Evolutionary conservation across 495 filamentous ascomycete genomes (phyloP).

Genomic region (Neurospora cerealis): DNA sequence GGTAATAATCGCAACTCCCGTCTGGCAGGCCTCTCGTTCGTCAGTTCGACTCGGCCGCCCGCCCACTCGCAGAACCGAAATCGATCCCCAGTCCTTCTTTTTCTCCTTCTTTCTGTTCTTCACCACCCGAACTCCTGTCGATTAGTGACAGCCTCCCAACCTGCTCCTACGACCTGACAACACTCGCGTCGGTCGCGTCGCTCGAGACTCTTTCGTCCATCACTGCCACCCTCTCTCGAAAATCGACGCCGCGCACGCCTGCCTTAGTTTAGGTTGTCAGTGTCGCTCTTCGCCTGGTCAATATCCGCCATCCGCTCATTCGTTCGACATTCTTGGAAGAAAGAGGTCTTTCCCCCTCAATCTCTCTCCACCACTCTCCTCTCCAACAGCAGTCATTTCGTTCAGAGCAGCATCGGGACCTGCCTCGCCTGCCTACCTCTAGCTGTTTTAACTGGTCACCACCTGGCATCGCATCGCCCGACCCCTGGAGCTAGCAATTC

Average conservation of each 20-base stretch:
- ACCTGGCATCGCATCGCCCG: conserved; percentile 6
- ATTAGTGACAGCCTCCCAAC: not conserved
- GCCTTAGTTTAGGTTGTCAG: not conserved
- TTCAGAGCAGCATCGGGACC: conserved; percentile 20
- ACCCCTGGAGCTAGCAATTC: conserved; percentile 28
- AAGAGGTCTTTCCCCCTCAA: conserved; percentile 3
- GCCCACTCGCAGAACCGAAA: conserved; percentile 3
- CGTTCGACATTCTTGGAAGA: not conserved
- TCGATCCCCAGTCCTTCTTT: conserved; percentile 4
- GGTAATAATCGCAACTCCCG: conserved; percentile 19
- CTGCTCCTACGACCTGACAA: not conserved
- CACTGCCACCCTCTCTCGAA: not conserved
- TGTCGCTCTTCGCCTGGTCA: not conserved
- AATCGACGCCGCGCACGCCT: not conserved
- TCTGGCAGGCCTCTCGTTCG: conserved; percentile 13
- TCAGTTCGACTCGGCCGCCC: conserved; percentile 7
- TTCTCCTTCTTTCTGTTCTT: conserved; percentile 3
- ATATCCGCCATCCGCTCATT: not conserved
- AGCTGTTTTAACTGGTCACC: conserved; percentile 26
- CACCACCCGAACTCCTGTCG: not conserved
- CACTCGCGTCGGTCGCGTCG: not conserved
- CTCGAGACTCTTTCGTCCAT: not conserved
- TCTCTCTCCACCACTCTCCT: conserved; percentile 18
- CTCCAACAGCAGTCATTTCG: conserved; percentile 25
- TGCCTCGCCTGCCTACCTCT: conserved; percentile 14